Evolutionary conservation across 2,329 filamentous ascomycete species (phyloP).

Genomic region (Davidsoniella eucalypti): DNA sequence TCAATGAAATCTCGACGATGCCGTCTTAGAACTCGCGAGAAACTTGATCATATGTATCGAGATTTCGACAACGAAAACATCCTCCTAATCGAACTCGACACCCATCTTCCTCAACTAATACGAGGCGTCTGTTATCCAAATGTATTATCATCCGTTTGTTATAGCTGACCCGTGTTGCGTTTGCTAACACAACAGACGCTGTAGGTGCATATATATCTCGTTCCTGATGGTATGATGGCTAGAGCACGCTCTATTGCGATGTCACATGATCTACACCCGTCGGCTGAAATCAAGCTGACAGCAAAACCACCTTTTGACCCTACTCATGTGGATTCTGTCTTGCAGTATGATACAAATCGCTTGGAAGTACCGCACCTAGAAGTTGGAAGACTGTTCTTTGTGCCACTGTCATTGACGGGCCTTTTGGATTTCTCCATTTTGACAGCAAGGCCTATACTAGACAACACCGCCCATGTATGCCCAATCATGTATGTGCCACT

Average conservation of each 20-base stretch:
- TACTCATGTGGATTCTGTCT: not conserved
- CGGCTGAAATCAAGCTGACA: conserved; percentile 5
- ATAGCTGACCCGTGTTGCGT: too few relatives aligned
- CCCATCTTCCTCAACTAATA: conserved; percentile 7
- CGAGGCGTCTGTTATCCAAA: conserved; percentile 11
- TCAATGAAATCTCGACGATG: too few relatives aligned
- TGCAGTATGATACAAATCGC: conserved; percentile 11
- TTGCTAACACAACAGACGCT: too few relatives aligned
- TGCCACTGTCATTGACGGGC: conserved; percentile 5
- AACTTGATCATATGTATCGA: conserved; percentile 5
- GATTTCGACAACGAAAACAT: conserved; percentile 7
- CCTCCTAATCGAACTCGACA: conserved; percentile 8
- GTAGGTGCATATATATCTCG: conserved; percentile 9
- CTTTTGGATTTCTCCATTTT: not conserved
- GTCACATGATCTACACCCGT: conserved; percentile 4
- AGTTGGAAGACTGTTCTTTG: conserved; percentile 9
- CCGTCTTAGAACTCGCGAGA: not conserved
- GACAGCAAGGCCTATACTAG: not conserved
- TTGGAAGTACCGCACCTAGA: conserved; percentile 7
- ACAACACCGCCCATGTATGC: conserved; percentile 6
- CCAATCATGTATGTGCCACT: conserved; percentile 2
- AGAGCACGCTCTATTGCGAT: conserved; percentile 5
- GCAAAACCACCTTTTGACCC: not conserved
- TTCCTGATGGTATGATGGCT: conserved; percentile 5
- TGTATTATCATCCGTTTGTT: not conserved